A percentile compares a stretch with the other conserved stretches of the same genome.
Evolutionary conservation across 1,284 basidiomycete genomes (phyloP).

Genomic region (Ustilago bromivora): DNA sequence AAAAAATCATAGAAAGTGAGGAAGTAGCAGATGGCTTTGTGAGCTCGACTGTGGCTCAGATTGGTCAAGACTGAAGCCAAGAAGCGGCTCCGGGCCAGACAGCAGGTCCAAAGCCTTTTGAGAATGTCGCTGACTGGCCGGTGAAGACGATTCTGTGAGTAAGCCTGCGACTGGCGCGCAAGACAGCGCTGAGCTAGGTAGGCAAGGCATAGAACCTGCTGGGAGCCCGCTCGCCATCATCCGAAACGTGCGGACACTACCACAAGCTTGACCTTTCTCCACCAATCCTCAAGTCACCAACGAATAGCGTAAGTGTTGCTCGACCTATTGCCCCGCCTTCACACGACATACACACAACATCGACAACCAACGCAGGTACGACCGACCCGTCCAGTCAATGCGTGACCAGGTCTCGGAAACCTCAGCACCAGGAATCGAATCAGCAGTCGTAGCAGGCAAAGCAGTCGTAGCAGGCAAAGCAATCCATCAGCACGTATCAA

Average conservation of each 20-base stretch:
- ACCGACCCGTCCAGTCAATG: background rate
- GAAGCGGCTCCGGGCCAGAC: background rate
- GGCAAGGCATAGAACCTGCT: background rate
- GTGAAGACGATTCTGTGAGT: background rate
- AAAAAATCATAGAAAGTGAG: background rate
- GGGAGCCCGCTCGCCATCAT: slow-evolving; percentile 44
- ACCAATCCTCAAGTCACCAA: slow-evolving; percentile 54
- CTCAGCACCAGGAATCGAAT: background rate
- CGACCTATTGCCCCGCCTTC: slow-evolving; percentile 9
- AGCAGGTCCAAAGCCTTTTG: no score
- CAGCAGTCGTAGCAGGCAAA: background rate
- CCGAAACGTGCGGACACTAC: slow-evolving; percentile 24
- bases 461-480: background rate
- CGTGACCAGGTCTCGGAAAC: background rate
- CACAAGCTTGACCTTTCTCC: slow-evolving; percentile 38
- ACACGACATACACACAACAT: slow-evolving; percentile 11
- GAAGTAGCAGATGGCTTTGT: background rate
- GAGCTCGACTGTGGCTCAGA: no score
- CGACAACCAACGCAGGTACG: slow-evolving; percentile 2
- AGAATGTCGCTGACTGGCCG: background rate
- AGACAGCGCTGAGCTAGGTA: background rate
- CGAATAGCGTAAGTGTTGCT: slow-evolving; percentile 48
- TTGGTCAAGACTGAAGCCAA: no score
- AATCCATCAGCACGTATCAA: background rate
- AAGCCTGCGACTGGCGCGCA: background rate